Base-by-base conservation (phyloP, 2,329 filamentous ascomycete species). In the Helicocarpus griseus region DNA sequence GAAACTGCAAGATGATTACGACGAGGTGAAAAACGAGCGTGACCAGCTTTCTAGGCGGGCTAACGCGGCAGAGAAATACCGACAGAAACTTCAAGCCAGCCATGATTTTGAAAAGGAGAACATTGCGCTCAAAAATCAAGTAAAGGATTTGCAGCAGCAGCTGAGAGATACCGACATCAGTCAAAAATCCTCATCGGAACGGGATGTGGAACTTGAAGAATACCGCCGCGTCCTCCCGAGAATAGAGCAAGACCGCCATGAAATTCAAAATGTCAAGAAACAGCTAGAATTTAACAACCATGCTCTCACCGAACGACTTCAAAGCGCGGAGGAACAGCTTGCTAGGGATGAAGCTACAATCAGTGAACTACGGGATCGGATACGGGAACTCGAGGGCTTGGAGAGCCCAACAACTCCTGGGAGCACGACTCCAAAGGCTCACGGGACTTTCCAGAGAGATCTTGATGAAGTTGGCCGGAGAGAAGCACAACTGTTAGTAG, bases 81-180 rank as follows among this genome's bases (percentile, higher is more conserved):
- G 70, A 48, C 72, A 73, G 53, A 76, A 76, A 56, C 60, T 76
- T 9, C 71, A 75, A 57, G 69, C 71, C 33, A 73, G 68, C 48
- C 72, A 75, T 56, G 69, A 73, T 50, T 67, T 73, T 53, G 73
- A 76, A 59, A 74, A 72, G 56, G 72, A 76, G 56, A 75, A 74
- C 58, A 64, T 71, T 49, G 63, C 62, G 8, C 63, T 76, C n/a
- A 71, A 69, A 54, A 66, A 69, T 46, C 69, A 75, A 56, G 68
- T 75, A 44, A 68, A 69, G 41, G 71, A 75, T 50, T 57, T 75
- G 40, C 71, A 74, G 53, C 68, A 71, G 50, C 70, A 74, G 52
- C 52, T 75, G n/a, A 71, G 70, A 57, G 68, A 74, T 45, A 63
- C 67, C 2, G 72, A 74, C 54, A 68, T 68, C 45, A 64, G 69